Conservation (phyloP, 225 moss, liverwort and hornwort species). For the Straminergon stramineum region DNA sequence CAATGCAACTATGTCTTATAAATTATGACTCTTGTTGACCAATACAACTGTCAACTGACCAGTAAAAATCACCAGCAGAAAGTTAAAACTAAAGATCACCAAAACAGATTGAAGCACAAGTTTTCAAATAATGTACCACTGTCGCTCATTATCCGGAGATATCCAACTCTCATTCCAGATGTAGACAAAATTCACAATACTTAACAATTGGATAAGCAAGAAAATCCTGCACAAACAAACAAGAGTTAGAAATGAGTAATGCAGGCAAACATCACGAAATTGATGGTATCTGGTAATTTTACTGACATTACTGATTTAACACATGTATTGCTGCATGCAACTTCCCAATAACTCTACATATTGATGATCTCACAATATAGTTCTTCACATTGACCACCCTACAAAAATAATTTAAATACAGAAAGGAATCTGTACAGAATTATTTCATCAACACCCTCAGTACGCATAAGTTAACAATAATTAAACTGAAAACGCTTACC, state of each 20-base stretch:
- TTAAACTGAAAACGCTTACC: conserved; percentile 40
- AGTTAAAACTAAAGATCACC: neutral
- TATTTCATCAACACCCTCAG: neutral
- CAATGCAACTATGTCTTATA: neutral
- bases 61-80: neutral
- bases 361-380: neutral
- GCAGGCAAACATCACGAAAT: neutral
- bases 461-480: neutral
- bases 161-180: conserved; percentile 53
- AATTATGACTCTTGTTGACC: neutral
- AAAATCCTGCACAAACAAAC: conserved; percentile 37
- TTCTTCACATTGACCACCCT: neutral
- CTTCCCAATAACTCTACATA: neutral
- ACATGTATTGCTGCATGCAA: neutral
- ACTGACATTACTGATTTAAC: neutral
- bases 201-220: conserved; percentile 43
- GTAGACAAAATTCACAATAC: conserved; percentile 51
- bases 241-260: neutral
- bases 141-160: conserved; percentile 25
- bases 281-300: neutral
- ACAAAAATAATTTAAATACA: neutral
- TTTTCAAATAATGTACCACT: conserved; percentile 21
- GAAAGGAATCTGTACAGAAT: neutral
- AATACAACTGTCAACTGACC: neutral
- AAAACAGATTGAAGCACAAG: neutral